Percentiles rank a stretch among this genome's conserved stretches.
phyloP scores from a whole-genome alignment of 441 rosid species.

The Gossypium schwendimanii region DNA sequence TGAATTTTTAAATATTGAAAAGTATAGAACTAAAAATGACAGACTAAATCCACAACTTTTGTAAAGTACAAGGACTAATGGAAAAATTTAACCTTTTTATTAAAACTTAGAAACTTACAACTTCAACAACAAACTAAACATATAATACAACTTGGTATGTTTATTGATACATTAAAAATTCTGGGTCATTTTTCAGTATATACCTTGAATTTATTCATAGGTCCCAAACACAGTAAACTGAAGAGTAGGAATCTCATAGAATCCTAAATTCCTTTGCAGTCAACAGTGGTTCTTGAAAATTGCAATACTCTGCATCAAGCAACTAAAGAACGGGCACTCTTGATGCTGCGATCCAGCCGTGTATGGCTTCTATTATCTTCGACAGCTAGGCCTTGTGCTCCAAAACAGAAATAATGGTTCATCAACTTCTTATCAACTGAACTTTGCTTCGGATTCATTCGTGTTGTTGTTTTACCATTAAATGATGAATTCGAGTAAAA shows the following conservation, averaged over 20 bases:
- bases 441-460: conserved; percentile 25
- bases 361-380: conserved; percentile 29
- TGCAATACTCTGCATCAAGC: conserved; percentile 22
- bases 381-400: conserved; percentile 55
- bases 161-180: background rate
- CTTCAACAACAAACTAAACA: background rate
- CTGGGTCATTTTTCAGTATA: background rate
- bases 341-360: conserved; percentile 27
- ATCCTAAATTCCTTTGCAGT: background rate
- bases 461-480: conserved; percentile 15
- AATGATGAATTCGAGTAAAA: conserved; percentile 8
- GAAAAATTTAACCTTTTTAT: no score
- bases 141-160: background rate
- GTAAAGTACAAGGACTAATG: no score
- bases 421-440: conserved; percentile 41
- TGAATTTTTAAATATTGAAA: no score
- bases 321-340: conserved; percentile 40
- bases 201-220: background rate
- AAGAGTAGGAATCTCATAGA: background rate
- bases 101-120: background rate
- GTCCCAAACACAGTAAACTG: background rate
- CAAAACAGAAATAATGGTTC: conserved; percentile 64
- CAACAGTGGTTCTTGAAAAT: background rate
- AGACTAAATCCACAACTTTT: no score
- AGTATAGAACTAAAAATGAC: no score